A percentile compares a stretch with the other conserved stretches of the same genome.
These are phyloP conservation scores for Leccinum subatratum DNA, from an alignment of 1,284 basidiomycete genomes.

Conservation along the genomic window DNA sequence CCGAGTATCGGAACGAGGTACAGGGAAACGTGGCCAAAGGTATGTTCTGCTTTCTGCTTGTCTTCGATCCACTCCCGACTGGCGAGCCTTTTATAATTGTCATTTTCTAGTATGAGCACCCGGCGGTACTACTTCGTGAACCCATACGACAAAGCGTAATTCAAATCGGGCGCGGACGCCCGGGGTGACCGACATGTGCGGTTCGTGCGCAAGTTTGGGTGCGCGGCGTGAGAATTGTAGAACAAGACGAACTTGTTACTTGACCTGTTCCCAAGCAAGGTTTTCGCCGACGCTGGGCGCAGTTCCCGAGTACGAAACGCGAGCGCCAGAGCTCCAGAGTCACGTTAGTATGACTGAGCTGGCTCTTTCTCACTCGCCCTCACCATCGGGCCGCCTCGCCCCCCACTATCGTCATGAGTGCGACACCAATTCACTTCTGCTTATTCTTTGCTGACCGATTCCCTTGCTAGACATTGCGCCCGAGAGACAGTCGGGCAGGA, in stretches of 20 bases:
- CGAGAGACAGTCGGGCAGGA: too few species aligned
- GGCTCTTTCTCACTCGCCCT: too few species aligned
- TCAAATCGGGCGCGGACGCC: conserved; percentile 66
- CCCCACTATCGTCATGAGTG: too few species aligned
- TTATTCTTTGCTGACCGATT: too few species aligned
- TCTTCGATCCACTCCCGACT: background rate
- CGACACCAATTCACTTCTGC: too few species aligned
- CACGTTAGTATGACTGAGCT: too few species aligned
- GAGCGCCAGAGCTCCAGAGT: too few species aligned
- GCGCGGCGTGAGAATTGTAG: conserved; percentile 83
- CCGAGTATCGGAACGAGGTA: background rate
- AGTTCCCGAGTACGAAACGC: too few species aligned
- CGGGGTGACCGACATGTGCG: conserved; percentile 31
- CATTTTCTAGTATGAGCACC: conserved; percentile 70
- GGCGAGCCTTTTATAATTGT: background rate
- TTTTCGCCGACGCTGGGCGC: too few species aligned
- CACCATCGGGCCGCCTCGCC: too few species aligned
- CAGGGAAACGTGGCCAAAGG: conserved; percentile 25
- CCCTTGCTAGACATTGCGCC: too few species aligned
- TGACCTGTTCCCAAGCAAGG: too few species aligned
- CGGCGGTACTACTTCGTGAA: conserved; percentile 97
- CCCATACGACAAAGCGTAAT: conserved; percentile 79
- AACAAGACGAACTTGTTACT: conserved; percentile 75
- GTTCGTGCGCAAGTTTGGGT: conserved; percentile 51
- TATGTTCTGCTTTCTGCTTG: background rate